Conservation (phyloP, 768 basidiomycete genomes). For the Lentinus brumalis region DNA sequence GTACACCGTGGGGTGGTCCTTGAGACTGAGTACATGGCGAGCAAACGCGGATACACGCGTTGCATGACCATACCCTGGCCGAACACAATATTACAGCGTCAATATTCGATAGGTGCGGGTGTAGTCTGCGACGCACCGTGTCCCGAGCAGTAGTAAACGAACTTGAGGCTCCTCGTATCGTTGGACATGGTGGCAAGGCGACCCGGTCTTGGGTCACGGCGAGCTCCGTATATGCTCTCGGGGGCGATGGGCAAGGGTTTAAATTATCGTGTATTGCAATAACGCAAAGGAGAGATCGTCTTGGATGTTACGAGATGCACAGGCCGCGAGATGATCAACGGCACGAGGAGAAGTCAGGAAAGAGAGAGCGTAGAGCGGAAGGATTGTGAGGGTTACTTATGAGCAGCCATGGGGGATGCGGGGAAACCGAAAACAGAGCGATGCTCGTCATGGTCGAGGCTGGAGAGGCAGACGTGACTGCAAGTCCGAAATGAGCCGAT, state of each 20-base stretch:
- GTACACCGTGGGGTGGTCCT: slow-evolving; percentile 49
- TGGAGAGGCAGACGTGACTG: background rate
- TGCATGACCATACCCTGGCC: slow-evolving; percentile 79
- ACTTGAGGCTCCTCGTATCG: slow-evolving; percentile 24
- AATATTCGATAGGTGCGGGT: too few species aligned
- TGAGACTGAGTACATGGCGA: slow-evolving; percentile 53
- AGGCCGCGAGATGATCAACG: background rate
- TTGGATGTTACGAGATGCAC: background rate
- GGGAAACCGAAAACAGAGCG: background rate
- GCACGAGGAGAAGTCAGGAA: background rate
- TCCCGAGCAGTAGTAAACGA: slow-evolving; percentile 77
- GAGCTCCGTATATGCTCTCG: background rate
- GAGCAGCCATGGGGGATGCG: background rate
- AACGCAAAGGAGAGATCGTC: background rate
- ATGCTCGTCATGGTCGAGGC: background rate
- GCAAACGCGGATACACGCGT: slow-evolving; percentile 80
- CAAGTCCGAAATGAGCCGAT: too few species aligned
- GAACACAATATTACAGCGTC: too few species aligned
- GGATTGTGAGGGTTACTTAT: background rate
- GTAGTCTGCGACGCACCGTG: slow-evolving; percentile 51
- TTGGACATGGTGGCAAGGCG: background rate
- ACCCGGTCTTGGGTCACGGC: background rate
- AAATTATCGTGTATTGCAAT: background rate
- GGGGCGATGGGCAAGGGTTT: slow-evolving; percentile 5
- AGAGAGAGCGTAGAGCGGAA: background rate